Percentiles rank a stretch among this genome's conserved stretches.
Conservation (phyloP, 441 rosid species). For the Croton laevigatus region DNA sequence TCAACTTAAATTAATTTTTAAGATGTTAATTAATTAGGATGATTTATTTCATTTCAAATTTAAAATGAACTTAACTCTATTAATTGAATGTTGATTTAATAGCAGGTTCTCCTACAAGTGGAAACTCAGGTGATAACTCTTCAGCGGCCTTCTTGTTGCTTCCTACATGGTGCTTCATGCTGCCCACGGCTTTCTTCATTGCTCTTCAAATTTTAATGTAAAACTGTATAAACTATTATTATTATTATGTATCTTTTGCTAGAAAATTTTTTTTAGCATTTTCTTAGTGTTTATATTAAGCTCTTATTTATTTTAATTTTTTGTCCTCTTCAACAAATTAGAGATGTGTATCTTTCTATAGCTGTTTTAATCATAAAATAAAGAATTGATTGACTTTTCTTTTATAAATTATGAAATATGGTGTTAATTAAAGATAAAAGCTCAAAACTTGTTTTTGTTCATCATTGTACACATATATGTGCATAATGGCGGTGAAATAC, state of each 20-base stretch:
- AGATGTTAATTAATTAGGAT: too few species aligned
- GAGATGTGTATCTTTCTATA: background rate
- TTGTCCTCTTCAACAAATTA: too few species aligned
- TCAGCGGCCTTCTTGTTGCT: conserved; percentile 15
- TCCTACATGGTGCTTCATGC: conserved; percentile 15
- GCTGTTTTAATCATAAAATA: background rate
- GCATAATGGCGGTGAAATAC: too few species aligned
- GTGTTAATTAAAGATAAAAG: too few species aligned
- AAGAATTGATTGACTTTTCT: background rate
- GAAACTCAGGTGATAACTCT: conserved; percentile 36
- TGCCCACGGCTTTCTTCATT: conserved; percentile 12
- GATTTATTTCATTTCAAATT: background rate
- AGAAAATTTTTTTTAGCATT: background rate
- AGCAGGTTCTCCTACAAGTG: conserved; percentile 39
- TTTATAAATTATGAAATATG: too few species aligned
- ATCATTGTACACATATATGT: too few species aligned
- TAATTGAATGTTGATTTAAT: background rate
- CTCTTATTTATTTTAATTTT: too few species aligned
- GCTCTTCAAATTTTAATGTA: conserved; percentile 12
- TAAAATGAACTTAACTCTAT: background rate
- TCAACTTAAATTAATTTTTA: too few species aligned
- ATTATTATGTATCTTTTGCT: background rate
- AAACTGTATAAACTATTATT: background rate
- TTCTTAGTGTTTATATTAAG: background rate
- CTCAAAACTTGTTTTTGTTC: too few species aligned